Conservation (phyloP, 2,329 filamentous ascomycete genomes). For the Pseudogymnoascus sp. region DNA sequence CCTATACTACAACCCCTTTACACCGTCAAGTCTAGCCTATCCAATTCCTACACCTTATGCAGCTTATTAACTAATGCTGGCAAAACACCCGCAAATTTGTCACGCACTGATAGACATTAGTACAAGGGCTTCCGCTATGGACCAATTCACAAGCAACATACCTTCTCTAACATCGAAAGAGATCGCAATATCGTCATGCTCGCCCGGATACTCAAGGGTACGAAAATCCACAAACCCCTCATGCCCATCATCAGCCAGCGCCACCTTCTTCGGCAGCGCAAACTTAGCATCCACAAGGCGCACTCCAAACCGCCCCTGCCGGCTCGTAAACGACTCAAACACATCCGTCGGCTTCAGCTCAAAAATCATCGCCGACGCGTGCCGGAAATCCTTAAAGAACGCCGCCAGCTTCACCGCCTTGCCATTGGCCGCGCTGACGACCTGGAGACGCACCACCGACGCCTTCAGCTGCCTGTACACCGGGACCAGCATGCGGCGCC, state of each 20-base stretch:
- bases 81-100: neutral
- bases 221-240: constrained; percentile 77
- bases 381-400: constrained; percentile 76
- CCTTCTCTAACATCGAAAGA: constrained; percentile 71
- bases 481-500: constrained; percentile 77
- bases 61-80: neutral
- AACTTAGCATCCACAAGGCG: constrained; percentile 83
- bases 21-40: neutral
- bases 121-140: neutral
- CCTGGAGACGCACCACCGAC: constrained; percentile 62
- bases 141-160: constrained; percentile 35
- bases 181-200: constrained; percentile 86
- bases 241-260: constrained; percentile 39
- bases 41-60: neutral
- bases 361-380: constrained; percentile 79
- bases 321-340: constrained; percentile 55
- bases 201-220: constrained; percentile 78
- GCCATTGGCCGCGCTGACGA: constrained; percentile 55
- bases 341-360: constrained; percentile 71
- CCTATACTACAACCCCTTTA: neutral
- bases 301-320: constrained; percentile 53
- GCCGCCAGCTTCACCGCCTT: constrained; percentile 66
- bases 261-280: constrained; percentile 53
- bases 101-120: neutral
- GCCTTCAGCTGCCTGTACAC: constrained; percentile 89